Conservation (phyloP, 495 filamentous ascomycete genomes). For the Podospora bellae-mahoneyi region DNA sequence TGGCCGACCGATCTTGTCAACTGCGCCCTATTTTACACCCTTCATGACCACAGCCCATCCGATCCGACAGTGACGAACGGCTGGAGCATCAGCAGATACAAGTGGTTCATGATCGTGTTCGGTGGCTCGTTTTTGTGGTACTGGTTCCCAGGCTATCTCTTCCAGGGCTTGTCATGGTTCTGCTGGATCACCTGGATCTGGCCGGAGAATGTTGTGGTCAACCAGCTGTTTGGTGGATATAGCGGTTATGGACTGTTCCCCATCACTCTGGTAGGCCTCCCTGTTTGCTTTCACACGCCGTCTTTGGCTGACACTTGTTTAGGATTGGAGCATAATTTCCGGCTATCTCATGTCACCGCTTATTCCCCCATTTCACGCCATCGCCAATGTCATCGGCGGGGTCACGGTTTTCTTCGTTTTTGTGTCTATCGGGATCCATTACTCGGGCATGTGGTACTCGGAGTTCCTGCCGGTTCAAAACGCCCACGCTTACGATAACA, state of each 20-base stretch:
- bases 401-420: slow-evolving; percentile 53
- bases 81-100: slow-evolving; percentile 63
- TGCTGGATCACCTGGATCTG: slow-evolving; percentile 62
- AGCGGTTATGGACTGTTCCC: slow-evolving; percentile 59
- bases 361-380: slow-evolving; percentile 65
- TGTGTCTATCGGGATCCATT: slow-evolving; percentile 56
- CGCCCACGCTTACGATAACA: slow-evolving; percentile 58
- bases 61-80: slow-evolving; percentile 58
- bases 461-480: slow-evolving; percentile 56
- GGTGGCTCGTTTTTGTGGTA: slow-evolving; percentile 50
- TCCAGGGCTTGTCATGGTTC: slow-evolving; percentile 56
- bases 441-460: slow-evolving; percentile 62
- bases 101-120: slow-evolving; percentile 61
- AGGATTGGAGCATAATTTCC: slow-evolving; percentile 63
- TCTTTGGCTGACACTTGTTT: neutral
- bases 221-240: slow-evolving; percentile 64
- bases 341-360: slow-evolving; percentile 65
- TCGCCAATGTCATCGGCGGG: slow-evolving; percentile 56
- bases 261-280: slow-evolving; percentile 44
- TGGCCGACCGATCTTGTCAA: slow-evolving; percentile 68
- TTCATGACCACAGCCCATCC: slow-evolving; percentile 60
- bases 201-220: slow-evolving; percentile 61
- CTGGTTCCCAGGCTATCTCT: slow-evolving; percentile 59
- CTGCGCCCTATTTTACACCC: slow-evolving; percentile 60
- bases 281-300: neutral